Evolutionary conservation across 495 filamentous ascomycete species (phyloP).

Genomic region (Podospora anserina): DNA sequence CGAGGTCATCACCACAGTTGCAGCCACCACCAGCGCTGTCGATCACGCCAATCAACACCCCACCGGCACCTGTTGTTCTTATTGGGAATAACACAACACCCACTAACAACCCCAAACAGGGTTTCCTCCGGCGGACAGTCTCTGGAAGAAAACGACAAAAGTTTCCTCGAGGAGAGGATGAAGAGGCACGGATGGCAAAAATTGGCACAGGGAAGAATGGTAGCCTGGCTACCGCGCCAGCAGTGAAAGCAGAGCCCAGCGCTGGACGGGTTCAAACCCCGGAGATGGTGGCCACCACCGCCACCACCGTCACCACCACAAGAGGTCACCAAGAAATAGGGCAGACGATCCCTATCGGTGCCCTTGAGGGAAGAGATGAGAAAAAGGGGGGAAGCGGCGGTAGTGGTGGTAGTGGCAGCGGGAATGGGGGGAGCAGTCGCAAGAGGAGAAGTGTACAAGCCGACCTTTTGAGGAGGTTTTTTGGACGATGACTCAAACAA

Average conservation of each 20-base stretch:
- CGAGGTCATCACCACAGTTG: background rate
- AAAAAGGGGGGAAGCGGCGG: background rate
- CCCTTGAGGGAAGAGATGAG: background rate
- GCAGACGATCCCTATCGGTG: background rate
- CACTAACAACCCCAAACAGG: background rate
- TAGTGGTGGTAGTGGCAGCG: background rate
- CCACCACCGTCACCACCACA: background rate
- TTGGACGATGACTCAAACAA: constrained; percentile 24
- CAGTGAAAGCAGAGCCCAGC: background rate
- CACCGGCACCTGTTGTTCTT: background rate
- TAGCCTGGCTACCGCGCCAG: background rate
- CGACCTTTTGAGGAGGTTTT: constrained; percentile 35
- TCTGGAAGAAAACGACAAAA: background rate
- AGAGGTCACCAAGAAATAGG: background rate
- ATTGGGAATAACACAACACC: background rate
- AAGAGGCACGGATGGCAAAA: background rate
- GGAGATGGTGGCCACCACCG: background rate
- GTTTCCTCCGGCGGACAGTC: background rate
- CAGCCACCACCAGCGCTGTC: background rate
- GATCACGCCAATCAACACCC: background rate
- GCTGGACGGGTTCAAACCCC: background rate
- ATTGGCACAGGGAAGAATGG: background rate
- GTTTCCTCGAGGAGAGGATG: background rate
- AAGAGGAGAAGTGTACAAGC: constrained; percentile 28
- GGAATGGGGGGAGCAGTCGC: constrained; percentile 16